Conservation (phyloP, 2,329 filamentous ascomycete genomes). For the Hymenoscyphus scutula region DNA sequence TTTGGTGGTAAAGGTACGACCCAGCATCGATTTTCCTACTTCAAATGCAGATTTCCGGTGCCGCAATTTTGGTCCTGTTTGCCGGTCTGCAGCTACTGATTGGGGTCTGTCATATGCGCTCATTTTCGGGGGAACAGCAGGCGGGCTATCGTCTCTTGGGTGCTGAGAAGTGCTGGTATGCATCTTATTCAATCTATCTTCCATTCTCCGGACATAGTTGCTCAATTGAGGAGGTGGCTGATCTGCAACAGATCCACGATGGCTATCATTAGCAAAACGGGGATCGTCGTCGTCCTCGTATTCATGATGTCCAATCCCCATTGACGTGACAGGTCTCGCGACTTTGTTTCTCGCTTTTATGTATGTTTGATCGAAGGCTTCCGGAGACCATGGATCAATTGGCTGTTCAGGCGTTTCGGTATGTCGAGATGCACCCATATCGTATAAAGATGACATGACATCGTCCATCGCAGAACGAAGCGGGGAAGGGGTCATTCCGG, state of each 20-base stretch:
- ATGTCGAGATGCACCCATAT: conserved; percentile 66
- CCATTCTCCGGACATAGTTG: conserved; percentile 91
- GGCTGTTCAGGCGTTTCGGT: conserved; percentile 56
- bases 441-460: conserved; percentile 91
- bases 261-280: conserved; percentile 21
- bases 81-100: conserved; percentile 48
- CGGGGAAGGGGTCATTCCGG: conserved; percentile 81
- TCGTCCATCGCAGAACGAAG: conserved; percentile 95
- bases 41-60: conserved; percentile 78
- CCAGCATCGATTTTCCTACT: conserved; percentile 65
- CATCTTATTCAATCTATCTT: conserved; percentile 60
- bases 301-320: conserved; percentile 59
- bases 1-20: conserved; percentile 82
- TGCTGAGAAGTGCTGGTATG: conserved; percentile 26
- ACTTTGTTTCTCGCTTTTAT: conserved; percentile 35
- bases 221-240: conserved; percentile 68
- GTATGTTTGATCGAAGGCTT: conserved; percentile 65
- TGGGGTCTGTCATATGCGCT: conserved; percentile 52
- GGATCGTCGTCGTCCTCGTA: conserved; percentile 48
- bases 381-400: conserved; percentile 83
- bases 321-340: conserved; percentile 66
- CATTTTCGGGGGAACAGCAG: conserved; percentile 47
- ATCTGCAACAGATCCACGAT: conserved; percentile 44
- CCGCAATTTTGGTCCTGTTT: conserved; percentile 48
- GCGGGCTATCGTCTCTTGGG: conserved; percentile 21